Base-by-base conservation (phyloP, 2,329 filamentous ascomycete genomes). In the Aspergillus tamarii region DNA sequence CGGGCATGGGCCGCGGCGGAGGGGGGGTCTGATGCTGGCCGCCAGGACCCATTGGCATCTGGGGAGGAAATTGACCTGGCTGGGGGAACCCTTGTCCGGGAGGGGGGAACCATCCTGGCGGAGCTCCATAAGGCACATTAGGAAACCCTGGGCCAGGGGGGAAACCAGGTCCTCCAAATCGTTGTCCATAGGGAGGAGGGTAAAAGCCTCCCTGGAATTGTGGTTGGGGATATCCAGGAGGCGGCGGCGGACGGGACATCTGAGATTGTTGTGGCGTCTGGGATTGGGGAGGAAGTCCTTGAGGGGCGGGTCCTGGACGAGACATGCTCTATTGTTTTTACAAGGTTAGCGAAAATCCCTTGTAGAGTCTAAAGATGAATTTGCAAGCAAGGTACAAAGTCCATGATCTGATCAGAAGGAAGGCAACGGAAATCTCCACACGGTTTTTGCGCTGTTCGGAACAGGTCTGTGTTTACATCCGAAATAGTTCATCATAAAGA, bases 341-440 rank as follows among this genome's bases (percentile, higher is more conserved):
- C n/a, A 26, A 48, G 65, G 67, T 73, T 57, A 75, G 71, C 64
- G 60, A 69, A 69, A 36, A 46, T 57, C 56, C 41, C 61, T 23
- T 28, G 55, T 34, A 41, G 26, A 26, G 19, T 55, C 60, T 54
- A n/a, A 55, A 39, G 53, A 59, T 48, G 60, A 54, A 54, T 60
- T 59, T 60, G 36, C 32, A 59, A 59, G 53, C 26, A 60, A 62
- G 36, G 59, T 36, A 26, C 59, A 54, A 69, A 56, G 67, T 61
- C 56, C 50, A 61, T 70, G 72, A 71, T 77, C 71, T 59, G 75
- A 89, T 97, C 93, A 97, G 93, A 97, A 97, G 94, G 94, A 97
- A 97, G 94, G 93, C 94, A 97, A 97, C 94, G 93, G 94, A 97
- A 91, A 90, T 88, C 82, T 97, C 94, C 89, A 96, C 94, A 97